Evolutionary conservation across 345 rosid species (phyloP).

Genomic region (Durio zibethinus): DNA sequence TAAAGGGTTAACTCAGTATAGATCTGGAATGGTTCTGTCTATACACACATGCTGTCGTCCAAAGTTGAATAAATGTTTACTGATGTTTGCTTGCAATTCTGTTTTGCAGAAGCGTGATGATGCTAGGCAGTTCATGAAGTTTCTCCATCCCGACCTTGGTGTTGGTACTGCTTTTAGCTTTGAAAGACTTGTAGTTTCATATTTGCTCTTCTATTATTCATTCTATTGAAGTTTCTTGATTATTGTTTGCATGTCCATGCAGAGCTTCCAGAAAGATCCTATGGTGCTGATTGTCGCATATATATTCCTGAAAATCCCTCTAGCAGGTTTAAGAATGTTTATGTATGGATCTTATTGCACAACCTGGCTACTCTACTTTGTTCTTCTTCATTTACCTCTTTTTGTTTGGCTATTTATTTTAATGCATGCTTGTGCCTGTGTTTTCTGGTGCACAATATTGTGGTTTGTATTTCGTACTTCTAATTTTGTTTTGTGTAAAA

Average conservation of each 20-base stretch:
- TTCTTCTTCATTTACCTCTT: background rate
- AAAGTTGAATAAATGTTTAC: conserved; percentile 16
- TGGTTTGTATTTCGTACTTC: background rate
- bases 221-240: conserved; percentile 8
- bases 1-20: background rate
- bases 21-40: background rate
- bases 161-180: conserved; percentile 54
- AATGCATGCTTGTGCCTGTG: background rate
- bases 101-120: conserved; percentile 79
- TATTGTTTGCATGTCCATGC: conserved; percentile 24
- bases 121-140: conserved; percentile 96
- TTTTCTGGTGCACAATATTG: background rate
- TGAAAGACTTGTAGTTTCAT: background rate
- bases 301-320: conserved; percentile 79
- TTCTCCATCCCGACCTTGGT: conserved; percentile 97
- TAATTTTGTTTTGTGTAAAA: conserved; percentile 24
- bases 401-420: background rate
- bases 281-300: conserved; percentile 95
- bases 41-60: background rate
- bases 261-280: conserved; percentile 98
- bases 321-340: conserved; percentile 99
- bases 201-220: background rate
- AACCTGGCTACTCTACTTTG: conserved; percentile 20
- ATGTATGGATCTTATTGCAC: conserved; percentile 82
- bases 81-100: conserved; percentile 22